These are phyloP conservation scores for Aechmea fasciata DNA, from an alignment of 176 grass and related monocot genomes.

Conservation along the genomic window DNA sequence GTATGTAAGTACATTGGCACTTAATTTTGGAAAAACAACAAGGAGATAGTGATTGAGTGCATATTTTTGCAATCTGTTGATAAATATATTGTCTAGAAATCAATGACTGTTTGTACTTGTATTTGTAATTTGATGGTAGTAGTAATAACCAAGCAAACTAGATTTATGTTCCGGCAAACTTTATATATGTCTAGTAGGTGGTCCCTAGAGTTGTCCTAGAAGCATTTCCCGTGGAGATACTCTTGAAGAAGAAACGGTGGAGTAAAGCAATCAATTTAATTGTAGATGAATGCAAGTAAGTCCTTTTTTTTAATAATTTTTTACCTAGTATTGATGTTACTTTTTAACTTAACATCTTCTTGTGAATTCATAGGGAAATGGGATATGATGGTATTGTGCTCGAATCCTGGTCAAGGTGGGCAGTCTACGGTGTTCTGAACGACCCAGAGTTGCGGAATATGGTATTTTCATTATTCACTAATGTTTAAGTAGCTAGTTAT, in stretches of 20 bases:
- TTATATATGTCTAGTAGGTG: constrained; percentile 44
- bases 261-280: constrained; percentile 65
- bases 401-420: constrained; percentile 97
- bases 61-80: too few relatives aligned
- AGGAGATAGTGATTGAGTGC: too few relatives aligned
- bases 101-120: too few relatives aligned
- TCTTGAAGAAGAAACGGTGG: constrained; percentile 59
- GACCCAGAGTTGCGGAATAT: constrained; percentile 52
- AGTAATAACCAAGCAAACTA: not conserved
- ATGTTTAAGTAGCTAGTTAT: not conserved
- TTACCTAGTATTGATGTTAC: not conserved
- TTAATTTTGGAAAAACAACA: too few relatives aligned
- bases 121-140: too few relatives aligned
- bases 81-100: too few relatives aligned
- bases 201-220: constrained; percentile 84
- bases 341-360: constrained; percentile 33
- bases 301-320: constrained; percentile 1
- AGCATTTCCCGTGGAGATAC: constrained; percentile 68
- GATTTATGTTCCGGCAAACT: not conserved
- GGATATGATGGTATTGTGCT: constrained; percentile 90
- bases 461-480: constrained; percentile 27
- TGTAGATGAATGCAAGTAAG: constrained; percentile 84
- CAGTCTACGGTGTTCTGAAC: constrained; percentile 70
- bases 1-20: too few relatives aligned
- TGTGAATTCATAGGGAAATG: constrained; percentile 71